phyloP scores from a whole-genome alignment of 768 basidiomycete species.

The Mycena venus region DNA sequence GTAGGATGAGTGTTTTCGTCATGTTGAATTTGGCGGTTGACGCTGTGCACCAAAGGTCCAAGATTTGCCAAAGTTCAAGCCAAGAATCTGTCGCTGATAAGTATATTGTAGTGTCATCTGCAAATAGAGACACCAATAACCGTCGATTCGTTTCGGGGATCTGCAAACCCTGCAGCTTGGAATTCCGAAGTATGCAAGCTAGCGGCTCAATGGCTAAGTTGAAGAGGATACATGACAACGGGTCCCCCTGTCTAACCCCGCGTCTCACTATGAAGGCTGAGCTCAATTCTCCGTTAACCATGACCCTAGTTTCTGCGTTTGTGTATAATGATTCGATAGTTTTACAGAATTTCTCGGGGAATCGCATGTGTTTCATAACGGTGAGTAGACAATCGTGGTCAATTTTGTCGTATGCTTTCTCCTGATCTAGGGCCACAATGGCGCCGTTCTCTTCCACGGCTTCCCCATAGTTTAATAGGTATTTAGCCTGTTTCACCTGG shows the following conservation, averaged over 20 bases:
- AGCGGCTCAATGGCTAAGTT: neutral
- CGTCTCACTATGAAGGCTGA: neutral
- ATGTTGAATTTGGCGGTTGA: neutral
- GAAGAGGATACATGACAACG: neutral
- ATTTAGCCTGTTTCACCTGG: neutral
- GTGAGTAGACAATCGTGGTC: too few relatives aligned
- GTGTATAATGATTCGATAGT: neutral
- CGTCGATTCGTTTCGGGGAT: neutral
- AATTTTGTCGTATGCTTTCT: too few relatives aligned
- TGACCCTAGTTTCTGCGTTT: neutral
- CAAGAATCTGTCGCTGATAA: neutral
- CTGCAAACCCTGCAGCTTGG: neutral
- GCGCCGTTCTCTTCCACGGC: neutral
- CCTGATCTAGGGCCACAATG: neutral
- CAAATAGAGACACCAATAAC: neutral
- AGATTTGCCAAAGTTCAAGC: neutral
- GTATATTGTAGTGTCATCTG: neutral
- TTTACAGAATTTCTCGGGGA: neutral
- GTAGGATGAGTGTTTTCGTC: neutral
- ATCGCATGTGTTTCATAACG: neutral
- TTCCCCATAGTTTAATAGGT: neutral
- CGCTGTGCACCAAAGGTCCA: neutral
- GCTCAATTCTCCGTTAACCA: constrained; percentile 1
- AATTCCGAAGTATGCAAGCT: neutral
- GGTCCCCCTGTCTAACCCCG: neutral